phyloP scores from a whole-genome alignment of 176 grass and related monocot genomes.

The Oryza coarctata region DNA sequence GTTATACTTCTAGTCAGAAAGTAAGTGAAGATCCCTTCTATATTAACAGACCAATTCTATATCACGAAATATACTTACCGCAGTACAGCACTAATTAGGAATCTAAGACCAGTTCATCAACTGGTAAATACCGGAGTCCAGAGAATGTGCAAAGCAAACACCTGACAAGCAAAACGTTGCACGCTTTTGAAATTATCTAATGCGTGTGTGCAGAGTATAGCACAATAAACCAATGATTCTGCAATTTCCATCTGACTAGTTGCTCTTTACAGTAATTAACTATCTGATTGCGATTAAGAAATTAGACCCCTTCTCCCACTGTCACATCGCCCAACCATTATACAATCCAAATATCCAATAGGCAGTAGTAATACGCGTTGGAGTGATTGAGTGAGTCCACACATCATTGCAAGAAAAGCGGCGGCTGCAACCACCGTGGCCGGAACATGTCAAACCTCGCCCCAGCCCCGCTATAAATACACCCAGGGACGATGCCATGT shows the following conservation, averaged over 20 bases:
- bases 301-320: slow-evolving; percentile 24
- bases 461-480: slow-evolving; percentile 3
- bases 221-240: neutral
- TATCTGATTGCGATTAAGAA: neutral
- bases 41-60: neutral
- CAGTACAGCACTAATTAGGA: too few species aligned
- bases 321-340: neutral
- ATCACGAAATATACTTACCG: neutral
- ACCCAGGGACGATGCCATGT: neutral
- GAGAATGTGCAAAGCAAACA: neutral
- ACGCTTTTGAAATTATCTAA: neutral
- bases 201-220: neutral
- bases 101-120: neutral
- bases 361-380: neutral
- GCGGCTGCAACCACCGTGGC: neutral
- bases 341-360: neutral
- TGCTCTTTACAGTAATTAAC: neutral
- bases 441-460: neutral
- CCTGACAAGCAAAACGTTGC: neutral
- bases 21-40: neutral
- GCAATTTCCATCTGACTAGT: neutral
- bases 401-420: neutral
- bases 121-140: neutral
- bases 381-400: slow-evolving; percentile 21
- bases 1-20: neutral